Evolutionary conservation across 768 basidiomycete species (phyloP).

Genomic region (Leucocoprinus sp.): DNA sequence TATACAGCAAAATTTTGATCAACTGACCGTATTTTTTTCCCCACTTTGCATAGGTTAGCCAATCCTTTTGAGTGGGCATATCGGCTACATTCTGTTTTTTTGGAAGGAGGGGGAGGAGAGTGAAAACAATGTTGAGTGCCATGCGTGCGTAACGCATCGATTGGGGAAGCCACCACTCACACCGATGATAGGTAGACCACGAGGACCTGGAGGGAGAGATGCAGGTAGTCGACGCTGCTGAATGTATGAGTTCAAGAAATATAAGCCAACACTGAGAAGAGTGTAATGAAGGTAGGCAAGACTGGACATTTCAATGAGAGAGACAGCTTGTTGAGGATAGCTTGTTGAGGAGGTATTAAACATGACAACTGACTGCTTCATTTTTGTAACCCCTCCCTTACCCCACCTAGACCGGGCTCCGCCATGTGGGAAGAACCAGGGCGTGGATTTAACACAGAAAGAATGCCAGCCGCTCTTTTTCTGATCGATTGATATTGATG

Average conservation of each 20-base stretch:
- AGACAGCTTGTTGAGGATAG: not conserved
- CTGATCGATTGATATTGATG: no score
- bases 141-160: no score
- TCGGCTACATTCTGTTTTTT: conserved; percentile 45
- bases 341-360: no score
- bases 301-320: not conserved
- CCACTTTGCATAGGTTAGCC: conserved; percentile 44
- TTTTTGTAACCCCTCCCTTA: no score
- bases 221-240: conserved; percentile 17
- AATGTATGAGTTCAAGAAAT: conserved; percentile 15
- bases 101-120: no score
- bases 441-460: no score
- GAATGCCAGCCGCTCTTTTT: no score
- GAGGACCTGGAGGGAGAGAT: conserved; percentile 32
- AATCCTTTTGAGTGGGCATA: conserved; percentile 35
- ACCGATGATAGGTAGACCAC: conserved; percentile 33
- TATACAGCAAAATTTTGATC: not conserved
- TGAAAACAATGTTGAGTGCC: no score
- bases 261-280: conserved; percentile 14
- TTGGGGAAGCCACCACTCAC: no score
- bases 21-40: conserved; percentile 44
- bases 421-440: no score
- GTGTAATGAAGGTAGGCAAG: conserved; percentile 12
- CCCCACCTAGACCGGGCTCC: no score
- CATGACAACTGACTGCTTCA: no score